Evolutionary conservation across 768 basidiomycete genomes (phyloP), one percentile per base, ranked within the genome.

Genomic region (Piloderma croceum): DNA sequence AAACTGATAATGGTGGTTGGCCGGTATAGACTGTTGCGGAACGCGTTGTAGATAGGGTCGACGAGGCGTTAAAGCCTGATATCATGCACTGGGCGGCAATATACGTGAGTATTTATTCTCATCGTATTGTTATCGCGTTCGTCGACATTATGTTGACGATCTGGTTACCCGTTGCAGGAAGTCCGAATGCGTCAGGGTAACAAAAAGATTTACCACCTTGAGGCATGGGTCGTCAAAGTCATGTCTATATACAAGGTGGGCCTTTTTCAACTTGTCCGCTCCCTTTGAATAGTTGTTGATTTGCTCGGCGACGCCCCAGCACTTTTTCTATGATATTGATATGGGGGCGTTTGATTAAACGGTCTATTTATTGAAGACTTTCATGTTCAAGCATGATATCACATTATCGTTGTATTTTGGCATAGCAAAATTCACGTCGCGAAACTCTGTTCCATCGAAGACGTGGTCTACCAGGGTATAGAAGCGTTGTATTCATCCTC

Each of bases 21-120:
- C 4, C 7, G 24, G 32, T 11, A 29, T 41, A 96, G 94, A 99
- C 94, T 3, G 77, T 98, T 27, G 87, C 93, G 12, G 89, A 90
- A 42, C 76, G 81, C 6, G 76, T 98, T 12, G 81, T 91, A 19
- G 85, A 90, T 34, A 76, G 79, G 45, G 87, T 94, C 4, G 93
- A 98, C 59, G 92, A 97, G 58, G 72, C 71, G 37, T 58, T 99
- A 42, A 96, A 93, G 64, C 79, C 84, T 0, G 91, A 97, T 51
- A 81, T 98, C 51, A 88, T 97, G 73, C 91, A 96, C 57, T 98
- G 93, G 93, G 90, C 94, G 3, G 91, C 96, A 18, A 84, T 94
- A 57, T 97, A 97, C 60, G 91, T 91, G 55, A 46, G 87, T 64
- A 18, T 15, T 21, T 34, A 33, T 20, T 31, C 17, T 12, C 7